A percentile compares a stretch with the other conserved stretches of the same genome.
Conservation (phyloP, 768 basidiomycete genomes). For the Pleurotus tuber-regium region DNA sequence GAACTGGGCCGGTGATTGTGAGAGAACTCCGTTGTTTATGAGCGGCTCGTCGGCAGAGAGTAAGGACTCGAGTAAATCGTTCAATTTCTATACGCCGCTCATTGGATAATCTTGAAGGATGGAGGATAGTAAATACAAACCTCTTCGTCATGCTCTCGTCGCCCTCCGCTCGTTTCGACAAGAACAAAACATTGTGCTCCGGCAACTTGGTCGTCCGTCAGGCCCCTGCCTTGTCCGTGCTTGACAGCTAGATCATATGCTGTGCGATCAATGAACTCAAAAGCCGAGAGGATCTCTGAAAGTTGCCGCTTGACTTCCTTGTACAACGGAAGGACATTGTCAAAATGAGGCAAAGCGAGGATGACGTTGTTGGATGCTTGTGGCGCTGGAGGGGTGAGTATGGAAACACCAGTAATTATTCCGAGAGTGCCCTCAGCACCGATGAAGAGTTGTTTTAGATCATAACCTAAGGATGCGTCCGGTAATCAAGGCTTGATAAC, state of each 20-base stretch:
- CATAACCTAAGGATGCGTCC: conserved; percentile 66
- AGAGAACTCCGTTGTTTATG: conserved; percentile 87
- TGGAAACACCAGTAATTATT: conserved; percentile 91
- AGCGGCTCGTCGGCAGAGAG: conserved; percentile 70
- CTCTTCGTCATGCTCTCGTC: conserved; percentile 91
- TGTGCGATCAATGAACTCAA: conserved; percentile 92
- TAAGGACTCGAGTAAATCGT: conserved; percentile 71
- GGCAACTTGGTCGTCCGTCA: conserved; percentile 70
- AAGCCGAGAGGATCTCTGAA: conserved; percentile 95
- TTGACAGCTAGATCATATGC: conserved; percentile 82
- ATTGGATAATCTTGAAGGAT: conserved; percentile 4
- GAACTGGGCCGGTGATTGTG: conserved; percentile 89
- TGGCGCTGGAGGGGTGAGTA: conserved; percentile 82
- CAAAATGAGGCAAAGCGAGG: conserved; percentile 83
- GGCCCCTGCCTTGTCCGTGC: conserved; percentile 76
- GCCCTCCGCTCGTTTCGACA: conserved; percentile 92
- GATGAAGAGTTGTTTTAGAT: conserved; percentile 97
- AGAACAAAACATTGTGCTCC: conserved; percentile 88
- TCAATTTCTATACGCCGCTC: conserved; percentile 69
- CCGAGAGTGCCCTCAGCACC: conserved; percentile 97
- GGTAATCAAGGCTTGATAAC: conserved; percentile 1
- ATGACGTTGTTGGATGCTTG: conserved; percentile 90
- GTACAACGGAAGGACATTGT: conserved; percentile 84
- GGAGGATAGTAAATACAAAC: conserved; percentile 40
- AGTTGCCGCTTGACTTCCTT: conserved; percentile 76